Base-by-base conservation (phyloP, 176 grass and related monocot species). In the Carex pumila region DNA sequence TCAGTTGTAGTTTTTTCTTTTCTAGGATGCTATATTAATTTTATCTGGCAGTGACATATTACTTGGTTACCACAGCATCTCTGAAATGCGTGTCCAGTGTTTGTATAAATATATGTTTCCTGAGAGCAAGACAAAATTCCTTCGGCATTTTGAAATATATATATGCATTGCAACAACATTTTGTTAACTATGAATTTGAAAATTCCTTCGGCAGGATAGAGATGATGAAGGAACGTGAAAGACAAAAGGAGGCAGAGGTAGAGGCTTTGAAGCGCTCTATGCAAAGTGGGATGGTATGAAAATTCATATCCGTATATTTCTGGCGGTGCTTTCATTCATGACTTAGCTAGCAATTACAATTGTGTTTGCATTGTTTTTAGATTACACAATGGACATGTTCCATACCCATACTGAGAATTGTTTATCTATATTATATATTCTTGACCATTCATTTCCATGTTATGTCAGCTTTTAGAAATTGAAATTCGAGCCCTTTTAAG, bases 201-300 rank as follows among this genome's bases (percentile, higher is more conserved):
- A 80, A 52, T 82, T 57, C 36, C 17, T 29, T 12, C 18, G 84
- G 70, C 93, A 99, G 97, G 86, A 39, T 89, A 31, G 97, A 99
- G 86, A 59, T 99, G 79, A 65, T 96, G 65, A 94, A 77, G 71
- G 97, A 94, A 85, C 93, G 91, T 85, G 97, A 99, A 83, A 90
- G 68, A 43, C 86, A 91, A 57, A 99, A 99, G 85, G 97, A 95
- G 84, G 91, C 91, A 67, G 89, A 99, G 89, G 88, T 96, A 17
- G 90, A 89, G 82, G 91, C 95, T 85, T 76, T 98, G 45, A 98
- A 94, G 83, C 85, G 91, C 19, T 93, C 95, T 15, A 98, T 98
- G 95, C 92, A 98, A 89, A 90, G 86, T 90, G 95, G 95, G 85
- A 88, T 98, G 95, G 95, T 98, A 84, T 85, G 73, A 34, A 64